phyloP scores from a whole-genome alignment of 1,139 yeast genomes.

The Diutina siamensis region DNA sequence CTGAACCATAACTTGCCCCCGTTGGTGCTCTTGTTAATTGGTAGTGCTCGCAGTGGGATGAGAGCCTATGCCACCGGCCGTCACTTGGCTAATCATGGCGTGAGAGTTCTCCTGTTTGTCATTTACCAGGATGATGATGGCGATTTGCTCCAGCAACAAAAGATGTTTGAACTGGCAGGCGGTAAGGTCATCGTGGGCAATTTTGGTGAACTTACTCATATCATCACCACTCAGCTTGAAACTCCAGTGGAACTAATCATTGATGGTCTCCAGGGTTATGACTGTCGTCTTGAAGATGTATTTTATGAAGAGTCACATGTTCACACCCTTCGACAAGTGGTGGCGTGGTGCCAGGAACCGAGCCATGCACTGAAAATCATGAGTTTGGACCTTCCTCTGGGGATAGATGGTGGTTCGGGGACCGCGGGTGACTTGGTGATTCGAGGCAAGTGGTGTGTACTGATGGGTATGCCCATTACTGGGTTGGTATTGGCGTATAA shows the following conservation, averaged over 20 bases:
- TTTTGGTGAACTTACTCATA: conserved; percentile 21
- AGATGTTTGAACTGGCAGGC: conserved; percentile 37
- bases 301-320: conserved; percentile 19
- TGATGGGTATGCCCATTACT: conserved; percentile 64
- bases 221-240: conserved; percentile 35
- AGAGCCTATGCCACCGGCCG: conserved; percentile 75
- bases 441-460: conserved; percentile 43
- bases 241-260: conserved; percentile 70
- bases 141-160: conserved; percentile 32
- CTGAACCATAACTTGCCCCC: conserved; percentile 72
- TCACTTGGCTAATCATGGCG: conserved; percentile 65
- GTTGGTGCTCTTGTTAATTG: conserved; percentile 57
- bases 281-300: conserved; percentile 47
- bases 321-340: conserved; percentile 27
- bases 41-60: conserved; percentile 64
- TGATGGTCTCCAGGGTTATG: conserved; percentile 80
- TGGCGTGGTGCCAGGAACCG: conserved; percentile 63
- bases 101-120: conserved; percentile 51
- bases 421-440: conserved; percentile 23
- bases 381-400: conserved; percentile 76
- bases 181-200: conserved; percentile 30
- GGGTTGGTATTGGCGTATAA: conserved; percentile 53
- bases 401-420: conserved; percentile 80
- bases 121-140: conserved; percentile 22
- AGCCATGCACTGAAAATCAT: conserved; percentile 36